Conservation (phyloP, 768 basidiomycete genomes). For the Suillus placidus region DNA sequence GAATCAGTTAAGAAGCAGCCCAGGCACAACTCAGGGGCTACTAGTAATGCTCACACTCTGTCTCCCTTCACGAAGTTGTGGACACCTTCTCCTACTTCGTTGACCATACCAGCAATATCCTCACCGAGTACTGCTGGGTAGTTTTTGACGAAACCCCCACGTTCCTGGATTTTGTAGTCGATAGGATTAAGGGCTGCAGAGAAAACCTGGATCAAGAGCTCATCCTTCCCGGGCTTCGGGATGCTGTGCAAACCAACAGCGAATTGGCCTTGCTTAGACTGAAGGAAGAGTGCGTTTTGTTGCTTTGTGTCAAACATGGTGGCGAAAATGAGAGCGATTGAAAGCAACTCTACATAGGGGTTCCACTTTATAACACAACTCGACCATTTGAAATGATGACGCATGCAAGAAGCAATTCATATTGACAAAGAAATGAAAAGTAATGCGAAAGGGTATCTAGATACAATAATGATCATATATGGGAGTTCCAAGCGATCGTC, state of each 20-base stretch:
- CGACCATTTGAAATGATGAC: slow-evolving; percentile 1
- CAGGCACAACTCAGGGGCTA: background rate
- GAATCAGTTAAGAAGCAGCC: slow-evolving; percentile 22
- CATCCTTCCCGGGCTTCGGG: slow-evolving; percentile 39
- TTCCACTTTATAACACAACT: background rate
- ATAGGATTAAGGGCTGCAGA: slow-evolving; percentile 49
- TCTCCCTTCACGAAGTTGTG: slow-evolving; percentile 40
- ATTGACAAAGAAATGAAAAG: background rate
- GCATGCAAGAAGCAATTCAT: slow-evolving; percentile 1
- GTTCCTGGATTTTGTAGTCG: slow-evolving; percentile 42
- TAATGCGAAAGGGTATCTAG: background rate
- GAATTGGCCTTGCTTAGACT: slow-evolving; percentile 33
- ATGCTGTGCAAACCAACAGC: slow-evolving; percentile 28
- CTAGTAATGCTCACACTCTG: slow-evolving; percentile 35
- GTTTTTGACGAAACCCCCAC: slow-evolving; percentile 32
- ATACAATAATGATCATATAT: slow-evolving; percentile 10
- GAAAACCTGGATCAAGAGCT: slow-evolving; percentile 46
- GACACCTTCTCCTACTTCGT: slow-evolving; percentile 41
- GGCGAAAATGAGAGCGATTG: background rate
- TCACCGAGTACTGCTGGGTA: slow-evolving; percentile 41
- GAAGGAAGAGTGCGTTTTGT: slow-evolving; percentile 33
- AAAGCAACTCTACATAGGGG: background rate
- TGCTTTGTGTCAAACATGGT: slow-evolving; percentile 24
- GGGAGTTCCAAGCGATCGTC: background rate
- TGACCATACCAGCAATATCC: slow-evolving; percentile 43